phyloP scores from a whole-genome alignment of 371 early-diverging fungal genomes.

The Mycotypha africana region DNA sequence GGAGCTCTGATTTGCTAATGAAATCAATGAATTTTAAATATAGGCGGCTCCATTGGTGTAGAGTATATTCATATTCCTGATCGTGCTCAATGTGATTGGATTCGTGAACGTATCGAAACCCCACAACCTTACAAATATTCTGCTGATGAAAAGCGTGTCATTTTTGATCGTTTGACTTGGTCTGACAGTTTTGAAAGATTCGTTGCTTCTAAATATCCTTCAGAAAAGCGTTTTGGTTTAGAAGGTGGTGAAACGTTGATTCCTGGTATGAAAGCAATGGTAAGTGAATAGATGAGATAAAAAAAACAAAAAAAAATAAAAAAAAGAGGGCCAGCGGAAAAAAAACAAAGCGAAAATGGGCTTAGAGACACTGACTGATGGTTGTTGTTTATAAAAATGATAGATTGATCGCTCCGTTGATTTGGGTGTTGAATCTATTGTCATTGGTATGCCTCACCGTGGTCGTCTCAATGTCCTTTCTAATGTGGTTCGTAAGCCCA shows the following conservation, averaged over 20 bases:
- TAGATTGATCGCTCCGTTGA: slow-evolving; percentile 91
- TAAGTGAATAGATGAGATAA: slow-evolving; percentile 22
- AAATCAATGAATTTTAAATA: too few relatives aligned
- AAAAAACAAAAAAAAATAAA: background rate
- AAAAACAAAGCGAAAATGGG: too few relatives aligned
- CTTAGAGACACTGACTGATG: background rate
- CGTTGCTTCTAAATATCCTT: slow-evolving; percentile 89
- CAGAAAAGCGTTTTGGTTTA: slow-evolving; percentile 96
- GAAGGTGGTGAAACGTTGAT: slow-evolving; percentile 96
- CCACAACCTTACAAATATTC: slow-evolving; percentile 82
- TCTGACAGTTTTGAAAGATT: slow-evolving; percentile 94
- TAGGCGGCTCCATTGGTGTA: slow-evolving; percentile 64
- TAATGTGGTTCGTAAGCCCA: slow-evolving; percentile 96
- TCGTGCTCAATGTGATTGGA: slow-evolving; percentile 96
- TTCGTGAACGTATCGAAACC: slow-evolving; percentile 86
- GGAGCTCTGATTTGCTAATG: too few relatives aligned
- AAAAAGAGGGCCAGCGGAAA: too few relatives aligned
- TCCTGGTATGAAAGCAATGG: slow-evolving; percentile 95
- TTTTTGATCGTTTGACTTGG: slow-evolving; percentile 95
- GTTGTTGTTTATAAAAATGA: background rate
- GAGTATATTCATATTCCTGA: slow-evolving; percentile 98
- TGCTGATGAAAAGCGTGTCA: slow-evolving; percentile 81
- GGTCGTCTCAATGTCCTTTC: slow-evolving; percentile 97
- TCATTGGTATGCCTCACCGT: slow-evolving; percentile 98
- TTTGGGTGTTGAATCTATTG: slow-evolving; percentile 86